Evolutionary conservation across 2,329 filamentous ascomycete species (phyloP), one percentile per base, ranked within the genome.

Genomic region (Ophiostoma himal-ulmi): DNA sequence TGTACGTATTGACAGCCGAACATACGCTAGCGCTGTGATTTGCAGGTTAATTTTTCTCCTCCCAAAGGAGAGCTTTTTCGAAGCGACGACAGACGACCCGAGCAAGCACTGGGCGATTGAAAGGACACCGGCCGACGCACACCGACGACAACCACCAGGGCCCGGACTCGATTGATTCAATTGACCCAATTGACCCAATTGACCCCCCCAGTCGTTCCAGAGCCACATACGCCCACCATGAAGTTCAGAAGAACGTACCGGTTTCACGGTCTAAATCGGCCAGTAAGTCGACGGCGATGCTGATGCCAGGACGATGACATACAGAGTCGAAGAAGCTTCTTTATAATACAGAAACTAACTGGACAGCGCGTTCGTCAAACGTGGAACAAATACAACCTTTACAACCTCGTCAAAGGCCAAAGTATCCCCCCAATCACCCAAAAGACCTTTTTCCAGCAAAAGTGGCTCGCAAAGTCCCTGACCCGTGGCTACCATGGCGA

Each of bases 361-460:
- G 36, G 72, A 69, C 78, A 98, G 94, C 96, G 93, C 91, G 80
- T 97, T 80, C 91, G 94, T 77, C 92, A 95, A 84, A 93, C 93
- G 83, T 97, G 94, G 95, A 96, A 93, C 84, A 96, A 97, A 83
- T 93, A 93, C 85, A 97, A 96, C 78, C 85, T 99, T 74, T 99
- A 92, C 87, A 97, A 97, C 82, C 82, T 99, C 74, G 48, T 84
- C 68, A 10, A 83, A 68, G 85, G 86, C 75, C 77, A 86, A 44
- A 80, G 76, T 62, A 77, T 79, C 1, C 86, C 85, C 22, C 77
- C 75, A 20, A 77, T 75, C 73, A 76, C 77, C 41, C 77, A 13
- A 74, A 80, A 82, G 73, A 97, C 94, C 64, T 96, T 95, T 82
- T 99, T 96, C 86, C 94, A 98, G 84, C 94, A 98, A 82, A 99